These are phyloP conservation scores for Echium plantagineum DNA, from an alignment of 257 asterid species.

Conservation along the genomic window DNA sequence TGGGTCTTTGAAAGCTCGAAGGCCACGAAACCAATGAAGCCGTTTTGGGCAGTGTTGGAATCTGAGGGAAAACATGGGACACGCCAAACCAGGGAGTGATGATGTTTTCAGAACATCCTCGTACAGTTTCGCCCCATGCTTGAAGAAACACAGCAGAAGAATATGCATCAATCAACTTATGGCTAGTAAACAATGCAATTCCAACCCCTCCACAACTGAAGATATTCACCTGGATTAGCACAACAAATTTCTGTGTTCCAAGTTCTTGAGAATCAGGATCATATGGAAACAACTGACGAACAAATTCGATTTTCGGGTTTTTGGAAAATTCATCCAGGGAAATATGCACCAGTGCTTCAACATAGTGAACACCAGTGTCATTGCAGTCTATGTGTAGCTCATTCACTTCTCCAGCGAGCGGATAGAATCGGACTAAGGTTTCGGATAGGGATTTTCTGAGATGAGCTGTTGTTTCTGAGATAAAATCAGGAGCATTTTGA, in stretches of 20 bases:
- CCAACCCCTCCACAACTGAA: constrained; percentile 5
- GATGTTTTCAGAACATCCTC: neutral
- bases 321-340: neutral
- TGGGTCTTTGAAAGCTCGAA: neutral
- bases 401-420: constrained; percentile 2
- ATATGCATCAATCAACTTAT: constrained; percentile 5
- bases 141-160: constrained; percentile 1
- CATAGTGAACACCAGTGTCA: constrained; percentile 8
- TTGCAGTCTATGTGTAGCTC: constrained; percentile 5
- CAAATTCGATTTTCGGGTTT: neutral
- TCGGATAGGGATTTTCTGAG: constrained; percentile 2
- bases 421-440: constrained; percentile 3
- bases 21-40: constrained; percentile 4
- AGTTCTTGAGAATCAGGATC: constrained; percentile 1
- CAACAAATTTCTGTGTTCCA: neutral
- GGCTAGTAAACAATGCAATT: constrained; percentile 1
- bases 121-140: constrained; percentile 1
- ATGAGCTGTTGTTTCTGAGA: neutral
- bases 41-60: neutral
- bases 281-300: constrained; percentile 1
- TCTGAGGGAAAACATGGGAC: neutral
- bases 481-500: neutral
- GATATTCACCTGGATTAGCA: constrained; percentile 2
- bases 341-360: neutral
- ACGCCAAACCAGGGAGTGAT: neutral